phyloP scores from a whole-genome alignment of 1,284 basidiomycete species.

The Pyrrhoderma lamaoense region DNA sequence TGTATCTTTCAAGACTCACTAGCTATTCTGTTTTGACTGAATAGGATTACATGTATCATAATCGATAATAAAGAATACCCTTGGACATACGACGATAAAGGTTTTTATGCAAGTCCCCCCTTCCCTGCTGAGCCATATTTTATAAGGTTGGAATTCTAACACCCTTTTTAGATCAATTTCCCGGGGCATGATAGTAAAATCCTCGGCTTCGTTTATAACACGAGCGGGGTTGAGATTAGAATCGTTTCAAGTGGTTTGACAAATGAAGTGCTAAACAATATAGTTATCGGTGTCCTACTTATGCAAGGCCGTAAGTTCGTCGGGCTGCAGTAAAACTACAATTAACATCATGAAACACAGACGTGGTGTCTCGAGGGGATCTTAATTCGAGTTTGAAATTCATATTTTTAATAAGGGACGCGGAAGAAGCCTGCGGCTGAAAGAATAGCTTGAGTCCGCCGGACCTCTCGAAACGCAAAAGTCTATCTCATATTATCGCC shows the following conservation, averaged over 20 bases:
- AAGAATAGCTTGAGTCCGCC: too few species aligned
- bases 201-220: constrained; percentile 11
- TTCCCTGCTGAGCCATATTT: not conserved
- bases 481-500: too few species aligned
- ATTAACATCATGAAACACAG: too few species aligned
- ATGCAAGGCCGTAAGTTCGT: constrained; percentile 16
- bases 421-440: too few species aligned
- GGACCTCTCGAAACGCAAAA: too few species aligned
- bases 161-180: constrained; percentile 6
- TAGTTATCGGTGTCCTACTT: constrained; percentile 10
- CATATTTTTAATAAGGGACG: too few species aligned
- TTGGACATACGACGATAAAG: constrained; percentile 14
- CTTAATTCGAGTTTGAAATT: too few species aligned
- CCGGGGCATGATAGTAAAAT: not conserved
- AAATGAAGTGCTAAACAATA: constrained; percentile 8
- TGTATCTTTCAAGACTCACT: not conserved
- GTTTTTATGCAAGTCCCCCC: constrained; percentile 8
- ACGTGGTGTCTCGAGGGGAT: too few species aligned
- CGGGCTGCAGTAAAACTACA: constrained; percentile 1
- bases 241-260: constrained; percentile 7
- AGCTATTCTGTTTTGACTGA: not conserved
- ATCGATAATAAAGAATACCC: constrained; percentile 1
- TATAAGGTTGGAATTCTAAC: not conserved
- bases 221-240: constrained; percentile 11
- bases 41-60: constrained; percentile 1